Base-by-base conservation (phyloP, 495 filamentous ascomycete genomes). In the Aeminium ludgeri region DNA sequence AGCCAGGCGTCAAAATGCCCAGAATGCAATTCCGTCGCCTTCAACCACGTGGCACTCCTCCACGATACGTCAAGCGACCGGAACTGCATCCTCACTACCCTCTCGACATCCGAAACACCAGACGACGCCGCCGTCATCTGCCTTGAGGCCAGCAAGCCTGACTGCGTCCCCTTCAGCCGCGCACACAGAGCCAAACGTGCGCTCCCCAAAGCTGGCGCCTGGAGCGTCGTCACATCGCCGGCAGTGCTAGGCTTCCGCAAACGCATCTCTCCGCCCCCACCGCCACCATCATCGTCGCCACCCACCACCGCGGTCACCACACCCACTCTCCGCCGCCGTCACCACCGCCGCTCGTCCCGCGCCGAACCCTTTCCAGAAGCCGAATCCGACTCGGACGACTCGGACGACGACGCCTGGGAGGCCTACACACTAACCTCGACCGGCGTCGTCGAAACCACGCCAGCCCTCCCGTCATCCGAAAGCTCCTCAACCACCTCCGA, bases 361-460 rank as follows among this genome's bases (percentile, higher is more conserved):
- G n/a, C n/a, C n/a, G n/a, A n/a, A n/a, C n/a, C n/a, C n/a, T n/a
- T n/a, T n/a, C 13, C 2, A 2, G 30, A 34, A 8, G 40, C 3
- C 34, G 34, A 20, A 18, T 15, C 10, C 15, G 15, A 18, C 34
- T 4, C 6, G 2, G 30, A 18, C 38, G 18, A 25, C 16, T n/a
- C 18, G 12, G 34, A 34, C 20, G 25, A 20, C 23, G 62, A 66
- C 32, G 61, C 58, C 13, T 84, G 76, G 76, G 76, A 82, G 52
- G 70, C 69, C 1, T 84, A 76, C 74, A 69, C 66, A 8, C 63
- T 80, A 36, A 67, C 69, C 16, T 44, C 55, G 1, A 49, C 60
- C 17, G 70, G 70, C 16, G 61, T 57, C 34, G 54, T 67, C 15
- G 50, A 58, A 8, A 46, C 56, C 1, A 46, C 50, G 31, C 55